Evolutionary conservation across 2,329 filamentous ascomycete genomes (phyloP), one percentile per base, ranked within the genome.

Genomic region (Pseudogymnoascus sp.): DNA sequence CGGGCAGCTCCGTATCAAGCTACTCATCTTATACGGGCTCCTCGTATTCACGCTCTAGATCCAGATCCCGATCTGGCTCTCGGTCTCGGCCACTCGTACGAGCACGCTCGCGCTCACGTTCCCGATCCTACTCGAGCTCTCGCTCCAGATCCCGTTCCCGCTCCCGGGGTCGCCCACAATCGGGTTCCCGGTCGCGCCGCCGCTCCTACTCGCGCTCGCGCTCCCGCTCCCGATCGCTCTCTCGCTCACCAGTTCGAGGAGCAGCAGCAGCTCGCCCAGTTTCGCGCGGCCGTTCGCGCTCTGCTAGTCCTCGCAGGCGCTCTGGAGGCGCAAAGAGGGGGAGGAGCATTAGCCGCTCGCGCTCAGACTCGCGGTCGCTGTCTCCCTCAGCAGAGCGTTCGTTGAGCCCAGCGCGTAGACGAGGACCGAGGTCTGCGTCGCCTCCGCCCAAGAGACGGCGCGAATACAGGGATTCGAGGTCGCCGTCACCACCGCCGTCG

Each of bases 11-110:
- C 0, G 85, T 87, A 8, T 92, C 88, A 7, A 92, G 89, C 76
- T 93, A 92, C 73, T 92, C 88, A 0, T 92, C 89, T 19, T 90
- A 90, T 72, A 84, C 83, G 0, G 81, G 83, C 51, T 86, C 84
- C 5, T 85, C 83, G 11, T 85, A 85, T 73, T 86, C 83, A 3
- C 77, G 74, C 54, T 76, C 74, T 37, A 69, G 70, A 8, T 73
- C 70, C 10, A 65, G 68, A 16, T 72, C 71, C 8, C 67, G 65
- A n/a, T 63, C 60, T 19, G 63, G 62, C 14, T 65, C 63, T 25
- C 67, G 69, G 39, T 66, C 68, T 6, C 69, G 65, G 45, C 66
- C 51, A 51, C 16, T 64, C 8, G 60, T 63, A 19, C 64, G 69
- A 45, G 64, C 66, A 2, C n/a, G 63, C 64, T 63, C 63, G 3